Base-by-base conservation (phyloP, 1,284 basidiomycete species). In the Sporisorium sorghi region DNA sequence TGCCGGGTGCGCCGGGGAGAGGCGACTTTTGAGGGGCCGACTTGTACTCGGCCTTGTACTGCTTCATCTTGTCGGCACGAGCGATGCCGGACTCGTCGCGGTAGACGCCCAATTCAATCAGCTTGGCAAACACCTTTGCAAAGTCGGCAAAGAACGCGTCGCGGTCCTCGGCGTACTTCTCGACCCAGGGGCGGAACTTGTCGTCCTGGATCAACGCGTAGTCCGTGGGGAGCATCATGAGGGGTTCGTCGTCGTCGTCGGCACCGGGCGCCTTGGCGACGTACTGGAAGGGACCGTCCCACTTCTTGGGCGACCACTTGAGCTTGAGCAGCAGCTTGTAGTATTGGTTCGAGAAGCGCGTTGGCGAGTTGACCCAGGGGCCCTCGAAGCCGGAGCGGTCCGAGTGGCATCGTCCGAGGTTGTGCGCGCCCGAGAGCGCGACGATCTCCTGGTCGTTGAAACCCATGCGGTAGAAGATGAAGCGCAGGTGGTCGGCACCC, bases 391-490 rank as follows among this genome's bases (percentile, higher is more conserved):
- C 83, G 42, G 77, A 80, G 24, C 78, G 65, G 52, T 84, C 69
- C 3, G 57, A 44, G 70, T 84, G 83, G 73, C 83, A 84, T 28
- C 81, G 71, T 2, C 87, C 88, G 21, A 89, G 81, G 58, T 86
- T 86, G 81, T 89, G 88, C 7, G 88, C 88, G 5, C 88, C 88
- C 15, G 85, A 86, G 5, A 89, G 85, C 1, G 88, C 88, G 12
- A 89, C 88, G 28, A 88, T 88, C 82, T 89, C 88, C 77, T 87
- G 85, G 66, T 86, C 87, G 66, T 86, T 86, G 81, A 87, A 88
- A 47, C 87, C 87, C 87, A 88, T 88, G 48, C 87, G 81, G 68
- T 86, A 85, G 78, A 87, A 88, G 59, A 88, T 84, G 60, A 86
- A 82, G 32, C 87, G 82, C 26, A 88, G 79, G 78, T 88, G 87